These are phyloP conservation scores for Colletotrichum acutatum DNA, from an alignment of 2,329 filamentous ascomycete species.

Conservation along the genomic window DNA sequence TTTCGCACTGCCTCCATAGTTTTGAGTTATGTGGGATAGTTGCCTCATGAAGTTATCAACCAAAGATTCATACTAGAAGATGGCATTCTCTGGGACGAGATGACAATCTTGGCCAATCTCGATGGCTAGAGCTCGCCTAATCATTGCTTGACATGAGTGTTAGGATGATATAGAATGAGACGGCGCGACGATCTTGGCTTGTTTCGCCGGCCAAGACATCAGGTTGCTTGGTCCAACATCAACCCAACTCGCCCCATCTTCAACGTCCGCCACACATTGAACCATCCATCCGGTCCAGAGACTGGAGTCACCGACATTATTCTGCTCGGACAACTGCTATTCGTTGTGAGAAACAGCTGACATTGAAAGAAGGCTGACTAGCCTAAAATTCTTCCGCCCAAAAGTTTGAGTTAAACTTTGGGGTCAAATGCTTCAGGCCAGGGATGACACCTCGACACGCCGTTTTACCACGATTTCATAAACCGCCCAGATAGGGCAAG, in stretches of 20 bases:
- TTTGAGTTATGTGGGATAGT: not conserved
- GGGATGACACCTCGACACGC: constrained; percentile 1
- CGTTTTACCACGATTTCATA: constrained; percentile 8
- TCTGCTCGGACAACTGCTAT: not conserved
- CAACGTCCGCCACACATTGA: not conserved
- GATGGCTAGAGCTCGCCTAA: not conserved
- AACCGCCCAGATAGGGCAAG: not conserved
- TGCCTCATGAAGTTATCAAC: not conserved
- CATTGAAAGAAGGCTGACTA: not conserved
- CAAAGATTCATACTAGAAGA: not conserved
- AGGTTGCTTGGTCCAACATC: not conserved
- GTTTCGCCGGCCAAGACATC: not conserved
- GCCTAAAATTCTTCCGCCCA: not conserved
- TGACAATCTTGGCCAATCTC: not conserved
- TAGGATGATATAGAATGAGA: not conserved
- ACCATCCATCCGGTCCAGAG: too few species aligned
- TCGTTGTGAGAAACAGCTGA: not conserved
- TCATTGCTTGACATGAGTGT: not conserved
- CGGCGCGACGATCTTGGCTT: not conserved
- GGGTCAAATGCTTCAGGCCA: constrained; percentile 15
- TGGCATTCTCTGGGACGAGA: not conserved
- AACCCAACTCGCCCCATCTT: not conserved
- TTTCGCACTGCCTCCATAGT: not conserved
- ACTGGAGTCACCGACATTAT: not conserved
- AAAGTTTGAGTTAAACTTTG: constrained; percentile 17